These are phyloP conservation scores for Microdochium bolleyi DNA, from an alignment of 2,329 filamentous ascomycete genomes.

Conservation along the genomic window DNA sequence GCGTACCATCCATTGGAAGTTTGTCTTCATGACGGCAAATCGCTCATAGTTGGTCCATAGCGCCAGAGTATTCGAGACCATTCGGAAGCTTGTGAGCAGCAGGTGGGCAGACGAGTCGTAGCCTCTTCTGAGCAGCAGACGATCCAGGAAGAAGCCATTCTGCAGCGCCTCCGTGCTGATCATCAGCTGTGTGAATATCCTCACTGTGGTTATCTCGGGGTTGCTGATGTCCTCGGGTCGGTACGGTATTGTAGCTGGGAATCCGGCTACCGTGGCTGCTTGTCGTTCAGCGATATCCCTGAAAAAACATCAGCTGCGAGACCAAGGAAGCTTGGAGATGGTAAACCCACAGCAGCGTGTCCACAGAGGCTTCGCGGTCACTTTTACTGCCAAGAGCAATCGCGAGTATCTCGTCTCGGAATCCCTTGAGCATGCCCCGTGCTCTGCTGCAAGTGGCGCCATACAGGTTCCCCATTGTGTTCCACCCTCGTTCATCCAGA, in stretches of 20 bases:
- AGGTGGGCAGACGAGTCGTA: slow-evolving; percentile 27
- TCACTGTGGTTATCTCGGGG: slow-evolving; percentile 14
- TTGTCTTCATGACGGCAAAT: slow-evolving; percentile 28
- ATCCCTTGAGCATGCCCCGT: slow-evolving; percentile 29
- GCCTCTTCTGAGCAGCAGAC: slow-evolving; percentile 40
- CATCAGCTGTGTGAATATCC: slow-evolving; percentile 35
- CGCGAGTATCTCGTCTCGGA: slow-evolving; percentile 52
- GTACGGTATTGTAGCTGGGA: slow-evolving; percentile 29
- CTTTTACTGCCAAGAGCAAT: slow-evolving; percentile 36
- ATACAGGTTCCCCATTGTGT: slow-evolving; percentile 11
- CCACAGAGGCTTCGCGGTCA: slow-evolving; percentile 23
- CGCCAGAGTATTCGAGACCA: slow-evolving; percentile 35
- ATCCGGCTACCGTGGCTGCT: slow-evolving; percentile 19
- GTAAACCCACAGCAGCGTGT: slow-evolving; percentile 22
- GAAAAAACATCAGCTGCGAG: neutral
- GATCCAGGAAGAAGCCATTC: slow-evolving; percentile 51
- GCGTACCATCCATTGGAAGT: slow-evolving; percentile 39
- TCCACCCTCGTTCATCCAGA: slow-evolving; percentile 24
- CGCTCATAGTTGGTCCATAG: slow-evolving; percentile 43
- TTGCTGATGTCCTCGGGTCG: slow-evolving; percentile 28
- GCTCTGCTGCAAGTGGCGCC: slow-evolving; percentile 20
- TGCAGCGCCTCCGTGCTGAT: slow-evolving; percentile 42
- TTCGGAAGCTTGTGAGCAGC: slow-evolving; percentile 35
- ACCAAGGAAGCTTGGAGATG: neutral
- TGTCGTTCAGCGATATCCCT: slow-evolving; percentile 28